Conservation (phyloP, 2,329 filamentous ascomycete genomes). For the Xenoacremonium recifei region DNA sequence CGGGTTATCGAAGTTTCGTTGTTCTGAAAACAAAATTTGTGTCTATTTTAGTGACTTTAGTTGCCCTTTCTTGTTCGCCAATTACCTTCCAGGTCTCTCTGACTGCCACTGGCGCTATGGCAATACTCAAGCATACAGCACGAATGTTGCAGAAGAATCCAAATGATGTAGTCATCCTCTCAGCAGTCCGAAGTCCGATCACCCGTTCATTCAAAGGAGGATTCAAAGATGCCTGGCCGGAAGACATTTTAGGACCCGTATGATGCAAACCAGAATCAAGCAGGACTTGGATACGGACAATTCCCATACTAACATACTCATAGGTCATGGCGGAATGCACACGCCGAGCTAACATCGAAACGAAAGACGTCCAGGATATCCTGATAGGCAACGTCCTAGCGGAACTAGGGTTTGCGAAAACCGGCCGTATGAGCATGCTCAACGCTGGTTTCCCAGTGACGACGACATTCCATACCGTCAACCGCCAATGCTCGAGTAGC, state of each 20-base stretch:
- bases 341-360: constrained; percentile 42
- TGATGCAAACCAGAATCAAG: too few species aligned
- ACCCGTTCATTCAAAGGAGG: too few species aligned
- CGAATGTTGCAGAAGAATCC: too few species aligned
- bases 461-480: constrained; percentile 79
- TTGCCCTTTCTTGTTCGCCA: too few species aligned
- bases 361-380: constrained; percentile 69
- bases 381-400: constrained; percentile 84
- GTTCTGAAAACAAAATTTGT: too few species aligned
- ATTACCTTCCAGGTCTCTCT: too few species aligned
- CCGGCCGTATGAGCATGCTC: constrained; percentile 82
- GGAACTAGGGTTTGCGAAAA: constrained; percentile 85
- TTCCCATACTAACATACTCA: accelerated
- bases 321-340: constrained; percentile 7
- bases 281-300: accelerated
- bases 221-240: constrained; percentile 86
- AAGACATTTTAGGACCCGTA: constrained; percentile 74
- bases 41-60: too few species aligned
- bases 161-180: too few species aligned
- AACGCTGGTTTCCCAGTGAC: constrained; percentile 72
- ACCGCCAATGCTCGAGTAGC: constrained; percentile 80
- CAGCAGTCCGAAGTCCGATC: too few species aligned
- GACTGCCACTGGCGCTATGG: too few species aligned
- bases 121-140: too few species aligned
- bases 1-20: too few species aligned